Percentiles rank a stretch among this genome's conserved stretches.
Evolutionary conservation across 2,329 filamentous ascomycete species (phyloP).

Genomic region (Curvularia hawaiiensis): DNA sequence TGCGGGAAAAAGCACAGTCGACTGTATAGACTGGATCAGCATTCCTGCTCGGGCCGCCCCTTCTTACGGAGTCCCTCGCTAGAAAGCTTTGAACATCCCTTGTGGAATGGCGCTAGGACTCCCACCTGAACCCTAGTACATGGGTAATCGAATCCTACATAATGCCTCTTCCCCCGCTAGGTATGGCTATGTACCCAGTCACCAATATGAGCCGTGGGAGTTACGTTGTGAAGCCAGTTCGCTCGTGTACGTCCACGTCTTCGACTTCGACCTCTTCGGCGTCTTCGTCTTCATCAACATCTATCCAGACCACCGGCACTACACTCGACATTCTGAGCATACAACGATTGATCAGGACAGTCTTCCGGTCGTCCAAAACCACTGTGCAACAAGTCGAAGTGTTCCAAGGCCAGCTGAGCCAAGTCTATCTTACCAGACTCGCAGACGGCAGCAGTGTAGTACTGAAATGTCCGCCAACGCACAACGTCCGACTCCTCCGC

Average conservation of each 20-base stretch:
- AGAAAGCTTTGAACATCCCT: conserved; percentile 14
- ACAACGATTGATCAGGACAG: conserved; percentile 39
- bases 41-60: conserved; percentile 26
- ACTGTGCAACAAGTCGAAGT: conserved; percentile 44
- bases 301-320: conserved; percentile 23
- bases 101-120: conserved; percentile 25
- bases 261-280: conserved; percentile 34
- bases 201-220: conserved; percentile 44
- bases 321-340: conserved; percentile 43
- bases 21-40: conserved; percentile 1
- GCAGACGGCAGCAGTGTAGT: conserved; percentile 48
- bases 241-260: conserved; percentile 31
- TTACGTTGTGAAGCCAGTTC: conserved; percentile 29
- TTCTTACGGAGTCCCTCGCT: conserved; percentile 22
- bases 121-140: conserved; percentile 18
- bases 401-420: conserved; percentile 45
- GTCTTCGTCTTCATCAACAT: conserved; percentile 33
- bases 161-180: conserved; percentile 47
- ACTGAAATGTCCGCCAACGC: conserved; percentile 49
- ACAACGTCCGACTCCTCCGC: conserved; percentile 48
- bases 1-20: not conserved
- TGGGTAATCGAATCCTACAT: conserved; percentile 25
- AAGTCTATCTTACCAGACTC: conserved; percentile 50
- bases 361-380: conserved; percentile 40
- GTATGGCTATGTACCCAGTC: conserved; percentile 40